phyloP scores from a whole-genome alignment of 208 protist species.

The Trypanosomatidae sp. region DNA sequence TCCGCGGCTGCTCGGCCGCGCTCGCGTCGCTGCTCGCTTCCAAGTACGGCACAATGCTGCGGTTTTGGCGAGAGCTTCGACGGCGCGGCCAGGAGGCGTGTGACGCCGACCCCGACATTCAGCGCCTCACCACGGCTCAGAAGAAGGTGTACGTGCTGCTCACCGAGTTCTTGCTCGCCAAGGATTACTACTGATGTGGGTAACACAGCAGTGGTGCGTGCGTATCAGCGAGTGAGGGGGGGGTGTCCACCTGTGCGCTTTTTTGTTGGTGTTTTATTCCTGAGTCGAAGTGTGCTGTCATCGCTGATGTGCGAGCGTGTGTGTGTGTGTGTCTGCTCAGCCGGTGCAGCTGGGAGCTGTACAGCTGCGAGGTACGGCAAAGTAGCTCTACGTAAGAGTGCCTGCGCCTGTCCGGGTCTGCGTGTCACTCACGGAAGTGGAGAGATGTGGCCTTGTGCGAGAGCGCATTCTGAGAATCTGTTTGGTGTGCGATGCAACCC shows the following conservation, averaged over 20 bases:
- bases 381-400: background rate
- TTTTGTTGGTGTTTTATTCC: background rate
- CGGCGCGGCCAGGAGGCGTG: slow-evolving; percentile 40
- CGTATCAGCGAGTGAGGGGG: background rate
- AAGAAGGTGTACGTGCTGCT: slow-evolving; percentile 69
- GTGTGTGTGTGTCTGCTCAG: background rate
- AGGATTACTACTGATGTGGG: slow-evolving; percentile 49
- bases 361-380: background rate
- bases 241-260: background rate
- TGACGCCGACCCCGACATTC: slow-evolving; percentile 51
- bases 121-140: slow-evolving; percentile 44
- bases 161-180: slow-evolving; percentile 68
- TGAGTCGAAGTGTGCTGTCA: background rate
- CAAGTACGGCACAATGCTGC: slow-evolving; percentile 60
- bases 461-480: background rate
- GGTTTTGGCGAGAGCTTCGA: slow-evolving; percentile 47
- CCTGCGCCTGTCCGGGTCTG: background rate
- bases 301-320: background rate
- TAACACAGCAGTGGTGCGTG: background rate
- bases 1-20: slow-evolving; percentile 62
- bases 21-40: slow-evolving; percentile 41
- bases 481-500: background rate
- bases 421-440: too few species aligned
- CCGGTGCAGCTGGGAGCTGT: background rate
- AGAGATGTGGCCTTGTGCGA: background rate